Evolutionary conservation across 2,329 filamentous ascomycete species (phyloP).

Genomic region (Ceratocystiopsis sp.): DNA sequence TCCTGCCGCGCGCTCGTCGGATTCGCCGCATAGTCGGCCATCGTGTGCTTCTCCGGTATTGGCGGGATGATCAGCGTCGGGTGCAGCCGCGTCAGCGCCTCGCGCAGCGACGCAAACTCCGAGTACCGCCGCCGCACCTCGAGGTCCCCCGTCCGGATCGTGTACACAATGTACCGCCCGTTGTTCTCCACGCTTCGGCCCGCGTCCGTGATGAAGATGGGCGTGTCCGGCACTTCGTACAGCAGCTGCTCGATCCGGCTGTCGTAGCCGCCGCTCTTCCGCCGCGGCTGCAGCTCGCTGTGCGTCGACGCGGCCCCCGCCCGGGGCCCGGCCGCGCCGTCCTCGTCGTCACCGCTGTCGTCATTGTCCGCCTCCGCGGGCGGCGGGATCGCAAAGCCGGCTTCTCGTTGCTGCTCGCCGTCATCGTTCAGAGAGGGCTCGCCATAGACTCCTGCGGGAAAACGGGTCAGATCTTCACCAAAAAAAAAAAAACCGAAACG

Average conservation of each 20-base stretch:
- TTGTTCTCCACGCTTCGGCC: constrained; percentile 90
- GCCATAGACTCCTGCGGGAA: constrained; percentile 42
- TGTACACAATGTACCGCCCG: constrained; percentile 91
- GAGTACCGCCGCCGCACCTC: constrained; percentile 93
- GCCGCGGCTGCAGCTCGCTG: constrained; percentile 32
- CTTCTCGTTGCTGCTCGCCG: constrained; percentile 34
- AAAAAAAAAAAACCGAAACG: constrained; percentile 6
- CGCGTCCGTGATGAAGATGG: constrained; percentile 83
- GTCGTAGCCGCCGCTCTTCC: constrained; percentile 76
- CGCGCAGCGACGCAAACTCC: constrained; percentile 81
- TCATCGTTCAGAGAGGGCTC: constrained; percentile 52
- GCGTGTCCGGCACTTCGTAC: constrained; percentile 80
- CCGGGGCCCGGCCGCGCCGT: constrained; percentile 24
- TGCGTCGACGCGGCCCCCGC: constrained; percentile 14
- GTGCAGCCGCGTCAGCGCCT: constrained; percentile 78
- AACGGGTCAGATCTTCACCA: not conserved
- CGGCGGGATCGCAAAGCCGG: constrained; percentile 10
- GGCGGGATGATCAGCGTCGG: constrained; percentile 91
- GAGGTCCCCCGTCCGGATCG: constrained; percentile 84
- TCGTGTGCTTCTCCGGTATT: constrained; percentile 96
- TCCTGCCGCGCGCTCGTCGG: constrained; percentile 97
- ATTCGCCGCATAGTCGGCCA: constrained; percentile 96
- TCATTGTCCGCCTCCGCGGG: constrained; percentile 13
- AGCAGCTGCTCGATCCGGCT: constrained; percentile 95
- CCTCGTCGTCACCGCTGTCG: constrained; percentile 26